Evolutionary conservation across 208 protist species (phyloP), one percentile per base, ranked within the genome.

Genomic region (Leishmania arabica): DNA sequence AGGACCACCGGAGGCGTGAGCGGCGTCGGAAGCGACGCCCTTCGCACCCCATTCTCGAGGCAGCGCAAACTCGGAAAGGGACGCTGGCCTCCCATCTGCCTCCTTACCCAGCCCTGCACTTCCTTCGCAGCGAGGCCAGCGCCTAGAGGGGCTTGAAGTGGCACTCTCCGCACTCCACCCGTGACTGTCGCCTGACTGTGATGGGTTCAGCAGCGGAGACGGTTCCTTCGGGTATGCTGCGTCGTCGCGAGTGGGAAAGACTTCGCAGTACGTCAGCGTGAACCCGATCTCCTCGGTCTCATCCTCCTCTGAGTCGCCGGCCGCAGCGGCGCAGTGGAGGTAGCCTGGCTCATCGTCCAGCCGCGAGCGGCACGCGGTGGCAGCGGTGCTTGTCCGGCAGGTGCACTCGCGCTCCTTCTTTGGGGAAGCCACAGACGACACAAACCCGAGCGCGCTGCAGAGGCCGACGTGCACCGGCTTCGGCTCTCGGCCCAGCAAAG

Each of bases 251-350:
- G 51, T 62, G 31, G 76, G 76, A 31, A 82, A 78, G 54, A 95
- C 83, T 31, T 95, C 92, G 72, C 92, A 95, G 68, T 93, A 91
- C 11, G 90, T 93, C 19, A 97, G 62, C 21, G 88, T 87, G 87
- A 92, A 97, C 56, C 94, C 92, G 68, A 97, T 82, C 71, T 92
- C 89, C 54, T 91, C 88, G n/a, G 51, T 82, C 62, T 78, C 79
- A 8, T 87, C 85, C 13, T 88, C 82, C 42, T 90, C 84, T 1
- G n/a, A 69, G 31, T 87, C 79, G 58, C 3, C 49, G 64, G 69
- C 81, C 42, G 53, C 47, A 69, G 54, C 65, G 65, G 45, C 74
- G 76, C 80, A 79, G 54, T 77, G 80, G 7, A 77, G 54, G 75
- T 78, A 77, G 72, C 82, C 77, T n/a, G 65, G 83, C 53, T 58